Base-by-base conservation (phyloP, 495 filamentous ascomycete genomes). In the Podospora pseudocomata region DNA sequence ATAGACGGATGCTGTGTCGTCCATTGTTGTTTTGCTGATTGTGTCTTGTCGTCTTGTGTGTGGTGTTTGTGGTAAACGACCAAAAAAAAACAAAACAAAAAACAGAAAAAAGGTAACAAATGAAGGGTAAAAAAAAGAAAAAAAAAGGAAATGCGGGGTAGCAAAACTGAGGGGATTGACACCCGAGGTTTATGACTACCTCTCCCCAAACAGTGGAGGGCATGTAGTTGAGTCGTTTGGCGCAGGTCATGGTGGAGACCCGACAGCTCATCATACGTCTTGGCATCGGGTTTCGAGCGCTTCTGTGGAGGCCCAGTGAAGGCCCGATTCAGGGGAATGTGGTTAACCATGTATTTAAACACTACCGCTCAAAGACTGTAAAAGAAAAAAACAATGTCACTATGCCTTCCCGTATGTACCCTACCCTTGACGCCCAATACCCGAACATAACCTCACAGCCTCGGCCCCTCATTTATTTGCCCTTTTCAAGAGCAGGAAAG, bases 401-500 rank as follows among this genome's bases (percentile, higher is more conserved):
- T 11, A 49, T 49, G 39, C 39, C 39, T 49, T 49, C 39, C 39
- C 39, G 13, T 49, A 49, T 49, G 39, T 53, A 44, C 28, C 59
- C 65, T 53, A 44, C 28, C 59, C 65, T 63, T 67, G 32, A 56
- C 28, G 27, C 34, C 66, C 58, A 28, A 58, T 32, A 67, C n/a
- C 15, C n/a, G 27, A 13, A 11, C 6, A 39, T 26, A 26, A 6
- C 5, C 59, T 13, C 39, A 71, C 63, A 71, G 54, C 54, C 60
- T 28, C 39, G 34, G 61, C n/a, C 49, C 44, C 62, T 7, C 23
- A 23, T 23, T 27, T 49, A 49, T 49, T 49, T 19, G 55, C 30
- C 54, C 68, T 72, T 71, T 74, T 78, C 76, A 27, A 83, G 71
- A 69, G 77, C 75, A 59, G 73, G 71, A 66, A 85, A 85, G 70